Base-by-base conservation (phyloP, 306 rosid genomes). In the Begonia loranthoides region DNA sequence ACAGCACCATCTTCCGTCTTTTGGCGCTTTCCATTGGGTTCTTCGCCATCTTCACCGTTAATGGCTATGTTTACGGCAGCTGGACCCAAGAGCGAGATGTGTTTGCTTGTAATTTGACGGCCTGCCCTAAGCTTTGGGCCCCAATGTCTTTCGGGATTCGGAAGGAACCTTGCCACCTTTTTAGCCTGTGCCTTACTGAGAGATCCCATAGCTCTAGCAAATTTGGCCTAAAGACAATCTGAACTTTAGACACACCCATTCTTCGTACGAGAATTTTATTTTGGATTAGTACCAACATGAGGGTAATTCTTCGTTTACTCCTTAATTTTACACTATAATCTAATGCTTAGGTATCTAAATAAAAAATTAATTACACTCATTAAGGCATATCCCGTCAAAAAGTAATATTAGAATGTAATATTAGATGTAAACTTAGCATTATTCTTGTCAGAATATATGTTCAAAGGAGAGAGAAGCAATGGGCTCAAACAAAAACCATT, bases 41-140 rank as follows among this genome's bases (percentile, higher is more conserved):
- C 93, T 51, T 74, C 87, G 1, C 58, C 55, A 10, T 68, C 75
- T 66, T 76, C 74, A 40, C 70, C 79, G 77, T 74, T 76, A 59
- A 71, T 69, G 54, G 71, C 64, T 63, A 66, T 90, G 56, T 78
- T 75, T 22, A 85, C 51, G 34, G 89, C 97, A 12, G 66, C 92
- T 45, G 71, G 76, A 52, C 95, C 97, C 63, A 90, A 58, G 14
- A 90, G 94, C 45, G 95, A 90, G 57, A 90, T 56, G 64, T 85
- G 94, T 43, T 82, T 85, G 82, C 87, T 82, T 15, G 97, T 85
- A 65, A 90, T 76, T 66, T 54, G 63, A 43, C 95, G 97, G 46
- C 97, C 97, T 4, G 95, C 97, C 72, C 95, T 78, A 36, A 90
- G 83, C 70, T 90, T 82, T 3, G 97, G 95, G 41, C 97, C 97